These are phyloP conservation scores for Malus hybrid DNA, from an alignment of 331 rosid genomes.

Conservation along the genomic window DNA sequence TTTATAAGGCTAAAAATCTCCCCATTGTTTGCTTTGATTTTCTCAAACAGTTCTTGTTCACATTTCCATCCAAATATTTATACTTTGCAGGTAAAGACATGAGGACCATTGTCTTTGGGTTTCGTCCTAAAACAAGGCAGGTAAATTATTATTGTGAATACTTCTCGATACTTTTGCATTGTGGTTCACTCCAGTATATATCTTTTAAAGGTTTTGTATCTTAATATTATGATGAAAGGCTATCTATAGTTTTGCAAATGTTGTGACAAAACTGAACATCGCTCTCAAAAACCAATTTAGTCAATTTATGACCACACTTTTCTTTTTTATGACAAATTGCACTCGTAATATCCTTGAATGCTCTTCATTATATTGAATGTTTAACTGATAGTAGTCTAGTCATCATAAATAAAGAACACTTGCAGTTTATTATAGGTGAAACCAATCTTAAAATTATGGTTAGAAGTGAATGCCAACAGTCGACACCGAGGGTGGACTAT, in stretches of 20 bases:
- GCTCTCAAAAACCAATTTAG: neutral
- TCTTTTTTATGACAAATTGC: neutral
- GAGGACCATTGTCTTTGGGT: slow-evolving; percentile 90
- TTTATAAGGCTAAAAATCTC: neutral
- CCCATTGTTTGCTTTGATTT: neutral
- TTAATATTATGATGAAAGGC: too few species aligned
- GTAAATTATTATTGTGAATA: slow-evolving; percentile 32
- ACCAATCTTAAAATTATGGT: neutral
- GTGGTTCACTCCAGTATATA: neutral
- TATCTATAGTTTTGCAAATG: neutral
- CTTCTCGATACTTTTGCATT: slow-evolving; percentile 2
- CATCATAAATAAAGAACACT: neutral
- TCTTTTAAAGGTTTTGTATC: neutral
- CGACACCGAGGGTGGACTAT: neutral
- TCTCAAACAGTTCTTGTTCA: neutral
- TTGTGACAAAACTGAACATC: neutral
- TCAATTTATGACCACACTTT: neutral
- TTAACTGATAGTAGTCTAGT: neutral
- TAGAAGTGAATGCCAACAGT: neutral
- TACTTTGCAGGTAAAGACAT: slow-evolving; percentile 82
- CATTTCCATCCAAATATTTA: neutral
- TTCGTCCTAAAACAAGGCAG: slow-evolving; percentile 88
- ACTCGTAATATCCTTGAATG: neutral
- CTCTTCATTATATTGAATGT: neutral
- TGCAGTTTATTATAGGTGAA: neutral